Conservation (phyloP, 2,329 filamentous ascomycete genomes). For the Leptographium radiaticola region DNA sequence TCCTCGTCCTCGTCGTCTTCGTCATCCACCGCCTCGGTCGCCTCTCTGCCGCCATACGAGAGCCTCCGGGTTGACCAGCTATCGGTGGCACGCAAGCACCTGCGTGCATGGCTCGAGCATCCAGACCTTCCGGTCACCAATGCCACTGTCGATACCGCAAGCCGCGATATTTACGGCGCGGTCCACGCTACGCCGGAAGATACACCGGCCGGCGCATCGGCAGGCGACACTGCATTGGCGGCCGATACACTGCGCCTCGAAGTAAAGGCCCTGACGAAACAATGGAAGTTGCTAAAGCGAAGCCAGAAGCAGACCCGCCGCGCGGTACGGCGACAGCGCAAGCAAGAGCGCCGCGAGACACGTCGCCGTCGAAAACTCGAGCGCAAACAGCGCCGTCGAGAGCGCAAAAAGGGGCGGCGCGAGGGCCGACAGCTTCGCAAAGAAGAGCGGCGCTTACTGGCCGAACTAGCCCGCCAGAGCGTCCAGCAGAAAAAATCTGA, state of each 20-base stretch:
- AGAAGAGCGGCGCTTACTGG: not conserved
- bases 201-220: no score
- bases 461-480: no score
- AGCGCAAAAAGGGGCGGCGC: not conserved
- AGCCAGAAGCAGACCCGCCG: slow-evolving; percentile 19
- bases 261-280: slow-evolving; percentile 28
- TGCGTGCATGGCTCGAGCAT: slow-evolving; percentile 35
- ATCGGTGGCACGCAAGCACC: slow-evolving; percentile 27
- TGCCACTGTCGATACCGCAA: slow-evolving; percentile 26
- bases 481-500: no score
- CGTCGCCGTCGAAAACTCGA: not conserved
- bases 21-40: slow-evolving; percentile 27
- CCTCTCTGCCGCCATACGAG: slow-evolving; percentile 41
- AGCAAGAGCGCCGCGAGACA: slow-evolving; percentile 2
- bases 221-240: not conserved
- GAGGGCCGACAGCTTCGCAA: not conserved
- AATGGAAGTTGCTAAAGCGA: slow-evolving; percentile 29
- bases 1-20: slow-evolving; percentile 10
- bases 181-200: not conserved
- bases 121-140: slow-evolving; percentile 36
- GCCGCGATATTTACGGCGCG: slow-evolving; percentile 4
- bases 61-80: slow-evolving; percentile 35
- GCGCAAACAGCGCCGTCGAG: not conserved
- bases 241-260: slow-evolving; percentile 27
- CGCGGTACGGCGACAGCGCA: slow-evolving; percentile 18